Evolutionary conservation across 2,329 filamentous ascomycete species (phyloP).

Genomic region (Ustulina deusta): DNA sequence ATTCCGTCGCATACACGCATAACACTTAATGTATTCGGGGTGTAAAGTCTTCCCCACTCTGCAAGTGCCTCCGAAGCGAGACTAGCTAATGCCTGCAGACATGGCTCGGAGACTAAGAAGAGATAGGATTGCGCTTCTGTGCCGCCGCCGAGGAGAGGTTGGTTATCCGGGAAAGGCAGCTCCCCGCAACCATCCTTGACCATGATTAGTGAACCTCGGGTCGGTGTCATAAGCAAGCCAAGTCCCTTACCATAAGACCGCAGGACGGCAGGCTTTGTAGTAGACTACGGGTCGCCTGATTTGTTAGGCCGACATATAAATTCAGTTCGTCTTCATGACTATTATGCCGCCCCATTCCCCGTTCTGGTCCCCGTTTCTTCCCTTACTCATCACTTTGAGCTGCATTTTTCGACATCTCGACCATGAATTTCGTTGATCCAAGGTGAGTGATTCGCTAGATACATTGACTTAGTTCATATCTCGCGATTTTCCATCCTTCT

Average conservation of each 20-base stretch:
- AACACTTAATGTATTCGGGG: background rate
- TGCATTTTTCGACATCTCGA: conserved; percentile 1
- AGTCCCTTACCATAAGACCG: too few species aligned
- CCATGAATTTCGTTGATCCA: conserved; percentile 16
- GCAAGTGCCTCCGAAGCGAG: background rate
- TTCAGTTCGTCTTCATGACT: background rate
- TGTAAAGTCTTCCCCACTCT: conserved; percentile 5
- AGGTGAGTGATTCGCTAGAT: conserved; percentile 14
- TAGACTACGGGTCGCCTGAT: conserved; percentile 3
- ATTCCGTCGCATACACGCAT: background rate
- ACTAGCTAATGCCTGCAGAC: background rate
- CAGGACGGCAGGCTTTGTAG: conserved; percentile 16
- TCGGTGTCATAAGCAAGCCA: conserved; percentile 30
- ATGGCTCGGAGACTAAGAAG: conserved; percentile 9
- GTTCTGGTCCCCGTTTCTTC: background rate
- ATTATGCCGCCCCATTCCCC: conserved; percentile 13
- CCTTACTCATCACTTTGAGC: background rate
- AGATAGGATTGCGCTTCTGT: background rate
- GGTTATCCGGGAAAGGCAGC: conserved; percentile 34
- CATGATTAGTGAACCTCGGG: conserved; percentile 19
- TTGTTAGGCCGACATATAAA: conserved; percentile 17
- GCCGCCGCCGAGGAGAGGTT: conserved; percentile 15
- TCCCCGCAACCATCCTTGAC: conserved; percentile 18
- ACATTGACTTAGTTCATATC: background rate
- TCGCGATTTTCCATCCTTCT: background rate